Evolutionary conservation across 169 alveolate species (phyloP).

Genomic region (Babesia ovis): DNA sequence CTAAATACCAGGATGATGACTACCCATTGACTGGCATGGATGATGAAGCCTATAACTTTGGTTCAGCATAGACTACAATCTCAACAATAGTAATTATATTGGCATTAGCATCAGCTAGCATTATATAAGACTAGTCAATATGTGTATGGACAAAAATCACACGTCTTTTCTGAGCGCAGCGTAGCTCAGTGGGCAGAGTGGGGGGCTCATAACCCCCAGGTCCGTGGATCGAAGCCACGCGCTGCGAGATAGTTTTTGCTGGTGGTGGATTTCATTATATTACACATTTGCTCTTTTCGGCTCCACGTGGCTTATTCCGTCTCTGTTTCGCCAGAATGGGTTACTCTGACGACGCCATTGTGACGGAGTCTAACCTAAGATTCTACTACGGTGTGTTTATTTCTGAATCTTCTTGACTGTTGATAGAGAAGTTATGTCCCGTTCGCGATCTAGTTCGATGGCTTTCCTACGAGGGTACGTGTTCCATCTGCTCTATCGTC

Average conservation of each 20-base stretch:
- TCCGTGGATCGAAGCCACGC: slow-evolving; percentile 94
- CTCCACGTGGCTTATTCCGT: not conserved
- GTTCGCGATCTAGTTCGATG: slow-evolving; percentile 64
- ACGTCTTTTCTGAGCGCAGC: slow-evolving; percentile 73
- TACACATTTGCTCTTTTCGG: not conserved
- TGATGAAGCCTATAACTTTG: slow-evolving; percentile 7
- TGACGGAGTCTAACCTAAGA: slow-evolving; percentile 60
- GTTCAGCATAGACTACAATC: not conserved
- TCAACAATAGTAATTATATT: not conserved
- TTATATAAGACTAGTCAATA: not conserved
- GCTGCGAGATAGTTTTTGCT: slow-evolving; percentile 82
- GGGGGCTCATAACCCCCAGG: slow-evolving; percentile 96
- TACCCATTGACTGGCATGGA: not conserved
- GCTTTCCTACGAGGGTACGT: slow-evolving; percentile 59
- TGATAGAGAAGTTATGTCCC: slow-evolving; percentile 64
- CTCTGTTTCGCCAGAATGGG: slow-evolving; percentile 10
- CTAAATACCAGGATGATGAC: slow-evolving; percentile 26
- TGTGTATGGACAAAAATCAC: not conserved
- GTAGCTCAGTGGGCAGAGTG: slow-evolving; percentile 94
- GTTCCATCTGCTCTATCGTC: not conserved
- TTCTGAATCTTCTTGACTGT: no score
- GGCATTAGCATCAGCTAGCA: not conserved
- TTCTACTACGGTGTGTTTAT: slow-evolving; percentile 63
- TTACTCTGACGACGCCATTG: slow-evolving; percentile 52
- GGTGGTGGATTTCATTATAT: not conserved